phyloP scores from a whole-genome alignment of 2,329 filamentous ascomycete species.

The Apiospora kogelbergensis region DNA sequence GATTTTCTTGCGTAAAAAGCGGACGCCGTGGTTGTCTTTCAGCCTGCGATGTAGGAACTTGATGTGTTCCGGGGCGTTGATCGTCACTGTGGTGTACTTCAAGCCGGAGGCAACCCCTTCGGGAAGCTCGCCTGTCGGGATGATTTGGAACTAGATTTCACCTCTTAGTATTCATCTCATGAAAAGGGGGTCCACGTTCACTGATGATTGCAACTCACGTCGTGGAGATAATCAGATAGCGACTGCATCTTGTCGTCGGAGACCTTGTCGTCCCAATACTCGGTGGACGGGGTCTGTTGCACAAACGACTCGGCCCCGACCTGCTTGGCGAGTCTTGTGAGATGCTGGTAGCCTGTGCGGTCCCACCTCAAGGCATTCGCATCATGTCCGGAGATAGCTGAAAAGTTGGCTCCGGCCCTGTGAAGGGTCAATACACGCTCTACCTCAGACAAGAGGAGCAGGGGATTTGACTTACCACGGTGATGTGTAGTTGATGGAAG shows the following conservation, averaged over 20 bases:
- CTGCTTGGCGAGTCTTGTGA: conserved; percentile 34
- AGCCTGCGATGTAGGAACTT: conserved; percentile 29
- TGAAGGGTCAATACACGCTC: neutral
- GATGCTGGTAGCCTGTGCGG: conserved; percentile 36
- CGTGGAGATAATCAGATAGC: conserved; percentile 40
- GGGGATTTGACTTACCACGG: conserved; percentile 32
- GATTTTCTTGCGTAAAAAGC: conserved; percentile 31
- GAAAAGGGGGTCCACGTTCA: neutral
- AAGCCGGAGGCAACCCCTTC: conserved; percentile 34
- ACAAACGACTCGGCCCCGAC: conserved; percentile 33
- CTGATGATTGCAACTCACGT: conserved; percentile 26
- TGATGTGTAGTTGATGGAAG: conserved; percentile 38
- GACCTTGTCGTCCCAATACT: conserved; percentile 41
- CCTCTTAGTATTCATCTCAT: neutral
- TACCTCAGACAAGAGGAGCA: neutral
- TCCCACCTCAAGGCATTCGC: conserved; percentile 43
- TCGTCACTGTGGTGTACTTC: conserved; percentile 35
- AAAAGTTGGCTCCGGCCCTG: conserved; percentile 46
- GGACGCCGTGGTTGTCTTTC: conserved; percentile 29
- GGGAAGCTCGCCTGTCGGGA: conserved; percentile 30
- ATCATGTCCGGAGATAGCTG: conserved; percentile 41
- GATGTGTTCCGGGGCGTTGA: conserved; percentile 39
- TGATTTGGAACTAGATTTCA: conserved; percentile 27
- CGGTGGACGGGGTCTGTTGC: conserved; percentile 36
- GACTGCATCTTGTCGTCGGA: conserved; percentile 39